Percentiles rank a stretch among this genome's conserved stretches.
phyloP scores from a whole-genome alignment of 352 stramenopile genomes.

The Globisporangium lucens region DNA sequence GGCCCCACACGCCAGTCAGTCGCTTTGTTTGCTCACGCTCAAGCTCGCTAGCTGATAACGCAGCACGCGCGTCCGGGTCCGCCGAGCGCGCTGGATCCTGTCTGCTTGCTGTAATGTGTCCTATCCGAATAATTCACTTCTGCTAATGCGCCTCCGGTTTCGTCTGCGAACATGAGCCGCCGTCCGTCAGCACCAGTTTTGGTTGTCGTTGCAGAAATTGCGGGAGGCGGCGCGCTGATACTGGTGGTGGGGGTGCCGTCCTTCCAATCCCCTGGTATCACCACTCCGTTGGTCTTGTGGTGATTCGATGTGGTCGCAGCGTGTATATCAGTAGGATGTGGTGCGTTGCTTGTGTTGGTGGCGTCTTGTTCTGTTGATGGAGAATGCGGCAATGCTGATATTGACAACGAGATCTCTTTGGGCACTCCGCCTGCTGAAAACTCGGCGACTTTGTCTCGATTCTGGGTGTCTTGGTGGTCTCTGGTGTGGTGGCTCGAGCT shows the following conservation, averaged over 20 bases:
- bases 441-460: conserved; percentile 12
- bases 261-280: conserved; percentile 11
- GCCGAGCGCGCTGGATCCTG: conserved; percentile 27
- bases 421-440: not conserved
- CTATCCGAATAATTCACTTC: conserved; percentile 72
- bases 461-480: not conserved
- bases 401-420: not conserved
- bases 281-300: not conserved
- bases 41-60: conserved; percentile 33
- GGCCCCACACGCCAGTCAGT: not conserved
- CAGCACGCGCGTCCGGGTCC: conserved; percentile 36
- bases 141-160: conserved; percentile 46
- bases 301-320: not conserved
- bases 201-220: conserved; percentile 22
- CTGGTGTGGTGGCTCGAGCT: not conserved
- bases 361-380: not conserved
- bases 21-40: not conserved
- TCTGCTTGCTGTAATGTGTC: conserved; percentile 81
- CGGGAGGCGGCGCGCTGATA: not conserved
- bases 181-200: conserved; percentile 17
- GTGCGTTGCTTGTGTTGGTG: not conserved
- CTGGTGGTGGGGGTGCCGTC: not conserved
- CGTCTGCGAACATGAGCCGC: conserved; percentile 63
- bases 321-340: not conserved
- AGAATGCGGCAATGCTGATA: not conserved